Percentiles rank a stretch among this genome's conserved stretches.
These are phyloP conservation scores for Penicillium malachiteum DNA, from an alignment of 495 filamentous ascomycete species.

Conservation along the genomic window DNA sequence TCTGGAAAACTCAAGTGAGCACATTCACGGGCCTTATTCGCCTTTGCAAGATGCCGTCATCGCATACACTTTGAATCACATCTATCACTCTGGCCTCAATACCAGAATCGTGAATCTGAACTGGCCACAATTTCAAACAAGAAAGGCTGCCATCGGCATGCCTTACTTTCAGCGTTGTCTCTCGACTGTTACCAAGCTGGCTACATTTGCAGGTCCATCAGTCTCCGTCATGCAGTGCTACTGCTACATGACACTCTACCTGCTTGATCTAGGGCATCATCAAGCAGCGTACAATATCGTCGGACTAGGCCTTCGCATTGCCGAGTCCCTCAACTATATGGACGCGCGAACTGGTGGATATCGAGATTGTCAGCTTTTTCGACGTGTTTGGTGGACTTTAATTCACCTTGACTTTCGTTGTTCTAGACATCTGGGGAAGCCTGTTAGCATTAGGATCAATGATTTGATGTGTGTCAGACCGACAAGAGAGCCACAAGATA, in stretches of 20 bases:
- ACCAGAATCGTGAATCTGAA: constrained; percentile 24
- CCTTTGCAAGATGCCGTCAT: constrained; percentile 26
- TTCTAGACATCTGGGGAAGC: constrained; percentile 28
- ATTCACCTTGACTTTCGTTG: constrained; percentile 34
- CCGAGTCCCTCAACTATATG: constrained; percentile 27
- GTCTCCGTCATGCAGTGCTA: constrained; percentile 27
- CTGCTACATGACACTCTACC: constrained; percentile 22
- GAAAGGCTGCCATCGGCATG: constrained; percentile 7
- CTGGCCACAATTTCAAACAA: constrained; percentile 18
- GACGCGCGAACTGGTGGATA: constrained; percentile 5
- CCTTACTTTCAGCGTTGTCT: constrained; percentile 30
- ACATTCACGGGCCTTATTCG: not conserved
- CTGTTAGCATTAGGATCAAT: constrained; percentile 20
- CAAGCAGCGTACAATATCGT: constrained; percentile 36
- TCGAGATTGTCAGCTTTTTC: constrained; percentile 9
- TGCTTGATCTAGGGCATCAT: constrained; percentile 25
- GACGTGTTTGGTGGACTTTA: constrained; percentile 32
- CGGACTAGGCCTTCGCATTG: constrained; percentile 28
- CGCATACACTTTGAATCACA: constrained; percentile 22
- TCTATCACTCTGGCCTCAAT: constrained; percentile 24
- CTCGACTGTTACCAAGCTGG: constrained; percentile 17
- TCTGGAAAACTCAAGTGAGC: constrained; percentile 3
- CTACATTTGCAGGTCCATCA: constrained; percentile 19
- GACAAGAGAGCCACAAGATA: not conserved
- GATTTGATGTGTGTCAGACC: constrained; percentile 14